These are phyloP conservation scores for Cymbidium sinense DNA, from an alignment of 106 monocot species.

Conservation along the genomic window DNA sequence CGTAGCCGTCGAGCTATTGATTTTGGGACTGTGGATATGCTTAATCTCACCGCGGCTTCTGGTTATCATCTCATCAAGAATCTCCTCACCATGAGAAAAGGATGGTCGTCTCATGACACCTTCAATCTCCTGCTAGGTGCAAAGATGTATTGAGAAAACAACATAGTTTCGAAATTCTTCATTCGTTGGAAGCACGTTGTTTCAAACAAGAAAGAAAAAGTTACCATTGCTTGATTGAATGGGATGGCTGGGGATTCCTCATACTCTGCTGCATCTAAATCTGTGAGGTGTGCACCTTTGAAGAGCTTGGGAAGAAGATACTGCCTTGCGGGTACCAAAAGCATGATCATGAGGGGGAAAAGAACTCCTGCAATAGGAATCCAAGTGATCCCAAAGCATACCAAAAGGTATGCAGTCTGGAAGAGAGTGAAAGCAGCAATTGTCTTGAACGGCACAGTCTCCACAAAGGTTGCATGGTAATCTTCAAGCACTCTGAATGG, in stretches of 20 bases:
- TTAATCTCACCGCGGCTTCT: slow-evolving; percentile 82
- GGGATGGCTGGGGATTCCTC: slow-evolving; percentile 67
- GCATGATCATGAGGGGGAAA: slow-evolving; percentile 88
- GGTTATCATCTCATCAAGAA: slow-evolving; percentile 73
- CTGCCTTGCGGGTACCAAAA: slow-evolving; percentile 68
- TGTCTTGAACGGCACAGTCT: slow-evolving; percentile 80
- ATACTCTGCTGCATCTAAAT: slow-evolving; percentile 77
- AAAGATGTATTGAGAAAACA: neutral
- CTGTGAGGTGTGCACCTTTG: slow-evolving; percentile 72
- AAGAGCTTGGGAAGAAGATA: slow-evolving; percentile 73
- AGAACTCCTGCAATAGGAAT: slow-evolving; percentile 73
- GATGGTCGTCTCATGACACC: slow-evolving; percentile 9
- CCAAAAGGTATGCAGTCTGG: slow-evolving; percentile 53
- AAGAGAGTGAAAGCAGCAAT: slow-evolving; percentile 64
- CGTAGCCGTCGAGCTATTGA: slow-evolving; percentile 42
- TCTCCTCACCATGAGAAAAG: slow-evolving; percentile 35
- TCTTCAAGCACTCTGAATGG: slow-evolving; percentile 65
- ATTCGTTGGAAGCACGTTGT: neutral
- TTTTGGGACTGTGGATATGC: slow-evolving; percentile 54
- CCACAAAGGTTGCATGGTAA: slow-evolving; percentile 75
- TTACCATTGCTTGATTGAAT: slow-evolving; percentile 34
- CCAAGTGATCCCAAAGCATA: slow-evolving; percentile 83
- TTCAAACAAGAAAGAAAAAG: neutral
- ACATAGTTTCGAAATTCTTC: too few species aligned
- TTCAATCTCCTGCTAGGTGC: slow-evolving; percentile 33